Conservation (phyloP, 306 rosid genomes). For the Spatholobus suberectus region DNA sequence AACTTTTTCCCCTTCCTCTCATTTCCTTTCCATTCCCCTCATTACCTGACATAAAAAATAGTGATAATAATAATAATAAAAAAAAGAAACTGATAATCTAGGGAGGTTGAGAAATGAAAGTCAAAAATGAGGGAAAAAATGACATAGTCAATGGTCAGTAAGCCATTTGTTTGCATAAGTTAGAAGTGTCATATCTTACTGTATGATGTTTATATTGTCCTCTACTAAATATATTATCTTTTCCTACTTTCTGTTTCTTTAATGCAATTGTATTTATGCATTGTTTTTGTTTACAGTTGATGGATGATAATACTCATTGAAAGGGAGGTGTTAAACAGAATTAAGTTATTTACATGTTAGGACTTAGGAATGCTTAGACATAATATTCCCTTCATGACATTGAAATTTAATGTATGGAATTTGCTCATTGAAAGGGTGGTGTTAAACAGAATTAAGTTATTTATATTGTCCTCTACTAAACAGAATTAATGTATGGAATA, state of each 20-base stretch:
- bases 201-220: neutral
- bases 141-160: neutral
- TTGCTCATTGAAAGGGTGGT: no score
- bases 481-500: no score
- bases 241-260: neutral
- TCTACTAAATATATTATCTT: neutral
- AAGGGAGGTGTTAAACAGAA: conserved; percentile 5
- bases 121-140: neutral
- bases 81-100: neutral
- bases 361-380: neutral
- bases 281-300: neutral
- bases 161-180: neutral
- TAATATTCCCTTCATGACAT: conserved; percentile 3
- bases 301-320: neutral
- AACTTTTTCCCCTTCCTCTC: neutral
- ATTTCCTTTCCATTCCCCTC: neutral
- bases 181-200: neutral
- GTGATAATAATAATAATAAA: no score
- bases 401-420: neutral
- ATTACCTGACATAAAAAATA: neutral
- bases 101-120: neutral
- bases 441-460: no score
- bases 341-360: neutral
- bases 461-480: no score
- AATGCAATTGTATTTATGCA: neutral